Base-by-base conservation (phyloP, 352 stramenopile genomes). In the Blastocystis sp. region DNA sequence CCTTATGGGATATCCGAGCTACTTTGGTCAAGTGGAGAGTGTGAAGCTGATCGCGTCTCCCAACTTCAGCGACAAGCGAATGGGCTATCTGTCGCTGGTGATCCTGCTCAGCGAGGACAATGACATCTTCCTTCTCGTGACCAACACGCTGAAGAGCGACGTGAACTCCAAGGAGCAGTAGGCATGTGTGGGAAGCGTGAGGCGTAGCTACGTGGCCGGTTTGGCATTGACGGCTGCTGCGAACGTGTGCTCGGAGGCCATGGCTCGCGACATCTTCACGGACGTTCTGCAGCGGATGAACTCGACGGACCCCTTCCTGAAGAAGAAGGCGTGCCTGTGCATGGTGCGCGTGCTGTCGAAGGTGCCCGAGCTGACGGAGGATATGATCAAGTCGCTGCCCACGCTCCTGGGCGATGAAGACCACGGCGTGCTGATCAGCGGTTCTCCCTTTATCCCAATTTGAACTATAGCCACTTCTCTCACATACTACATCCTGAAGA, bases 21-120 rank as follows among this genome's bases (percentile, higher is more conserved):
- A 99, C 91, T 99, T 99, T 91, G 97, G 97, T 48, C 97, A 99
- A 91, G 98, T 99, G 92, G 97, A 99, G 92, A 99, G 96, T 91
- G 94, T 99, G 87, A 99, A 99, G 92, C 93, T 99, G 52, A 98
- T 98, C 89, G 97, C 97, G 17, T 98, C 94, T 62, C 95, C 95
- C 42, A 95, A 98, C 90, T 99, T 98, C 90, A 94, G 94, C n/a
- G 97, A 99, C 91, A 99, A 99, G 91, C 93, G 97, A 87, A 98
- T 99, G 92, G 97, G 76, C 7, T 89, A 70, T 62, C 28, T 89
- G 92, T 74, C 82, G 0, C 94, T 99, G 87, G 98, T 98, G 90
- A 91, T 99, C 79, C 92, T 99, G 62, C 91, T 99, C 11, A 98
- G 95, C 11, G 97, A 99, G 92, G 94, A 98, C 90, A 95, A 98